Evolutionary conservation across 768 basidiomycete genomes (phyloP).

Genomic region (Termitomyces sp.): DNA sequence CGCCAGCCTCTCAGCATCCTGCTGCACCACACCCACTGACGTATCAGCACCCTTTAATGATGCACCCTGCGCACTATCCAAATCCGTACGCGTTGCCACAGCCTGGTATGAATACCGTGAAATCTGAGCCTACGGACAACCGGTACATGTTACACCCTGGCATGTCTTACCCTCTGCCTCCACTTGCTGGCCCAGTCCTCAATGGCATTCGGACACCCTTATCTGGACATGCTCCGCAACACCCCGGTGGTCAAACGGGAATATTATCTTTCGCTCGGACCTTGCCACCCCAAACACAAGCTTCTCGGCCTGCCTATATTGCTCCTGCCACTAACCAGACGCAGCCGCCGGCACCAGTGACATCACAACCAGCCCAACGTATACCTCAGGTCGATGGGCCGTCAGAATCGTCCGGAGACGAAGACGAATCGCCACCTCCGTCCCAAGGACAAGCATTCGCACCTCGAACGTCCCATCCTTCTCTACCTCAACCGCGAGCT

Average conservation of each 20-base stretch:
- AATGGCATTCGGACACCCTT: slow-evolving; percentile 36
- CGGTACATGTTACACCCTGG: slow-evolving; percentile 52
- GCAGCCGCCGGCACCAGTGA: slow-evolving; percentile 2
- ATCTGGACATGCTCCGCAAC: slow-evolving; percentile 35
- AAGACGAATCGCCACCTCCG: slow-evolving; percentile 62
- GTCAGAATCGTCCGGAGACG: slow-evolving; percentile 58
- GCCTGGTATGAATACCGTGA: slow-evolving; percentile 45
- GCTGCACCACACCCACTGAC: slow-evolving; percentile 39
- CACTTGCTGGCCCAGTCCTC: slow-evolving; percentile 61
- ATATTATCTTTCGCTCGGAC: slow-evolving; percentile 47
- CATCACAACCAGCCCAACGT: slow-evolving; percentile 15
- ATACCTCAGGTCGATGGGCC: slow-evolving; percentile 86
- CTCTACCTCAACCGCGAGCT: slow-evolving; percentile 58
- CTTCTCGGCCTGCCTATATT: slow-evolving; percentile 20
- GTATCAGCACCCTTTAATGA: slow-evolving; percentile 60
- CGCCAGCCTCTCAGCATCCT: slow-evolving; percentile 37
- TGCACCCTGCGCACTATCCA: slow-evolving; percentile 46
- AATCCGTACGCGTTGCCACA: slow-evolving; percentile 46
- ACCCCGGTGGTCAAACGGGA: slow-evolving; percentile 55
- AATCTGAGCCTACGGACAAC: slow-evolving; percentile 67
- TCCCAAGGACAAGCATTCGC: slow-evolving; percentile 55
- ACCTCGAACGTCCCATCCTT: slow-evolving; percentile 68
- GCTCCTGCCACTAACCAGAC: slow-evolving; percentile 12
- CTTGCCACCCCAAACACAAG: slow-evolving; percentile 23
- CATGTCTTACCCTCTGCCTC: slow-evolving; percentile 49